These are phyloP conservation scores for Arabidopsis lyrata DNA, from an alignment of 441 rosid species.

Conservation along the genomic window DNA sequence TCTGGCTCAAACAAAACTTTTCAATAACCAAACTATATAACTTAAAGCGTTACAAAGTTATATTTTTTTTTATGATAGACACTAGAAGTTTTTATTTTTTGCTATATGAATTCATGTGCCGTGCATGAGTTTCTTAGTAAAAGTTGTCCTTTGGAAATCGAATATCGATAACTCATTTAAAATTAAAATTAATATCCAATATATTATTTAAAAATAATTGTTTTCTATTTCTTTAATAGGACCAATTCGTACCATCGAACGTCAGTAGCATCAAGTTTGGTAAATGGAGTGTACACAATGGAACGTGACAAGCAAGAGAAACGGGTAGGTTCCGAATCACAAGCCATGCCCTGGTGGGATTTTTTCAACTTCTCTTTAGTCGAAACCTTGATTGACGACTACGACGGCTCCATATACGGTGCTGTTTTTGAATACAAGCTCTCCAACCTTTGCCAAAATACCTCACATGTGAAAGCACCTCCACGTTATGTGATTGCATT, in stretches of 20 bases:
- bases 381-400: conserved; percentile 39
- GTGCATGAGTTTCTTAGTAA: background rate
- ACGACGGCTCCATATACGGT: conserved; percentile 51
- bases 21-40: too few species aligned
- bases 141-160: background rate
- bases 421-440: conserved; percentile 48
- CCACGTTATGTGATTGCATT: conserved; percentile 54
- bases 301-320: conserved; percentile 52
- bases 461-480: background rate
- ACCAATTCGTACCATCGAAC: conserved; percentile 44
- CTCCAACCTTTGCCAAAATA: background rate
- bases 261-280: conserved; percentile 53
- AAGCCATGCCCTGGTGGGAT: conserved; percentile 57
- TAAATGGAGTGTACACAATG: conserved; percentile 51
- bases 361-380: conserved; percentile 48
- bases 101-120: background rate
- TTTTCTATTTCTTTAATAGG: conserved; percentile 32
- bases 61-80: too few species aligned
- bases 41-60: too few species aligned
- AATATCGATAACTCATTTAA: background rate
- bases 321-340: conserved; percentile 41
- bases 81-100: too few species aligned
- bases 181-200: background rate
- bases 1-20: too few species aligned
- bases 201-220: background rate